Percentiles rank a stretch among this genome's conserved stretches.
Conservation (phyloP, 2,329 filamentous ascomycete species). For the Clonostachys rhizophaga region DNA sequence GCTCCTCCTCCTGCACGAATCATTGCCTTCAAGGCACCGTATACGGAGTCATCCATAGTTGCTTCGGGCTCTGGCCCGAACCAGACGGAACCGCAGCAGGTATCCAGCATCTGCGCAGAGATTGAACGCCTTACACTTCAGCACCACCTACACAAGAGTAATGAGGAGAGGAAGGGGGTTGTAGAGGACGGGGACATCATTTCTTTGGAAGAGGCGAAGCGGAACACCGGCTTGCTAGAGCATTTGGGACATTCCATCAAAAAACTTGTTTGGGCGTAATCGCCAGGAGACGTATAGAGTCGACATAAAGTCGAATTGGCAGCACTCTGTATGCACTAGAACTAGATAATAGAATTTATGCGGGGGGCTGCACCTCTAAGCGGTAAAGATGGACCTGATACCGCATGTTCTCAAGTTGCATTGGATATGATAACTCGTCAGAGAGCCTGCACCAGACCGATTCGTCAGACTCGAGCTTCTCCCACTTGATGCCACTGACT, state of each 20-base stretch:
- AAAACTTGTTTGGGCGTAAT: constrained; percentile 79
- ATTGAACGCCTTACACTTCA: constrained; percentile 64
- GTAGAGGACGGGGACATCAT: constrained; percentile 69
- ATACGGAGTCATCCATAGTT: constrained; percentile 46
- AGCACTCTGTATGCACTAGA: neutral
- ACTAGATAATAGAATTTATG: neutral
- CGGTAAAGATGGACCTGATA: constrained; percentile 87
- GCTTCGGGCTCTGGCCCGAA: constrained; percentile 42
- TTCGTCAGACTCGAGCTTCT: constrained; percentile 69
- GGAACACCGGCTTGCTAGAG: constrained; percentile 80
- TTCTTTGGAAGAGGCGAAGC: constrained; percentile 77
- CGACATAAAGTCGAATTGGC: neutral
- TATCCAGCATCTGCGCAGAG: constrained; percentile 67
- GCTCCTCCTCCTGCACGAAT: constrained; percentile 23
- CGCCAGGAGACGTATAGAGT: constrained; percentile 6
- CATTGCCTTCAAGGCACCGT: constrained; percentile 52
- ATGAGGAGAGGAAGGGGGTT: constrained; percentile 37
- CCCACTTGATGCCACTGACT: constrained; percentile 50
- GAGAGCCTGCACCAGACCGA: constrained; percentile 81
- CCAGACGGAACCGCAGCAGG: constrained; percentile 49
- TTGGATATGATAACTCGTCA: constrained; percentile 67
- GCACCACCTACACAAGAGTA: constrained; percentile 32
- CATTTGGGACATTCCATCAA: constrained; percentile 86
- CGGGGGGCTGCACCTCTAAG: constrained; percentile 6
- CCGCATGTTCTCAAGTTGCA: constrained; percentile 88